Conservation (phyloP, 176 grass and related monocot genomes). For the Carex pumila region DNA sequence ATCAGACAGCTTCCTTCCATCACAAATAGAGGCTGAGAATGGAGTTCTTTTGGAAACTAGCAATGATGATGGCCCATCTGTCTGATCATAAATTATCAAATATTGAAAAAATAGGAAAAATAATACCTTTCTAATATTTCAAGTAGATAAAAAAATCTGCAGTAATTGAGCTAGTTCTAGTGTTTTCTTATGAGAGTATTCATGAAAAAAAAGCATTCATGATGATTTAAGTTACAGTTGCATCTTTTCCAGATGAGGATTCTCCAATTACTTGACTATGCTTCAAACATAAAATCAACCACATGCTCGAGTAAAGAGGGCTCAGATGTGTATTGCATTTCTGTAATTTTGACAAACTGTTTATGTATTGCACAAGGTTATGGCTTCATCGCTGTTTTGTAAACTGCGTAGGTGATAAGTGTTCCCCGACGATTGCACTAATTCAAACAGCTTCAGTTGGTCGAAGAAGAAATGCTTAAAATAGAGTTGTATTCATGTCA, state of each 20-base stretch:
- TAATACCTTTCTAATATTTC: background rate
- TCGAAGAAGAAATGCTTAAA: background rate
- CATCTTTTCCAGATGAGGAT: background rate
- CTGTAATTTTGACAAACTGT: background rate
- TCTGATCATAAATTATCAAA: background rate
- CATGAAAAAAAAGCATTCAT: background rate
- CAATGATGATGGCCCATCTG: background rate
- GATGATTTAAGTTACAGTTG: background rate
- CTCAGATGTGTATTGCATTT: background rate
- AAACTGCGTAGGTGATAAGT: background rate
- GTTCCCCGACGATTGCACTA: background rate
- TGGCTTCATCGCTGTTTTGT: background rate
- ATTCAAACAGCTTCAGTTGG: background rate
- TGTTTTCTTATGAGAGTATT: background rate
- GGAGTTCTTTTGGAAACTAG: background rate
- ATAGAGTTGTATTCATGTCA: background rate
- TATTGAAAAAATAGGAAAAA: background rate
- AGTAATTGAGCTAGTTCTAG: background rate
- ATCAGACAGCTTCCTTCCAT: background rate
- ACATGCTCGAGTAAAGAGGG: background rate
- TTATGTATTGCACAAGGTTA: conserved; percentile 2
- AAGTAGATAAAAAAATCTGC: background rate
- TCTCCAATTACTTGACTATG: background rate
- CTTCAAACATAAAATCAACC: background rate
- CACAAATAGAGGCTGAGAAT: no score